Conservation (phyloP, 73 alveolate genomes). For the Tetrahymena thermophila region DNA sequence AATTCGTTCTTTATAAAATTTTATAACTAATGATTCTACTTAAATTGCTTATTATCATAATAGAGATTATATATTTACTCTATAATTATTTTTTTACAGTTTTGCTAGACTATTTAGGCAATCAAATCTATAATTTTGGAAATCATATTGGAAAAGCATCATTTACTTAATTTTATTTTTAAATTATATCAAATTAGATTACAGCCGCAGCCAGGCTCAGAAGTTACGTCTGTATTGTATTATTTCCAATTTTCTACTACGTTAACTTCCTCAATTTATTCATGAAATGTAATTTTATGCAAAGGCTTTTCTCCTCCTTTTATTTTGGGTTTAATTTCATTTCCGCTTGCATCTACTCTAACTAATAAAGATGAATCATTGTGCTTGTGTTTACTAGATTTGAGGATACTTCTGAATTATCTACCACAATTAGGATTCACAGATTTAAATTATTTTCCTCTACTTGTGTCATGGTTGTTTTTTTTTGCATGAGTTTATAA, state of each 20-base stretch:
- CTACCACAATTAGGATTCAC: background rate
- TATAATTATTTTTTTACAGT: background rate
- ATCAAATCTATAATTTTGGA: background rate
- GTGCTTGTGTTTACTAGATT: background rate
- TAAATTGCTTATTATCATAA: too few relatives aligned
- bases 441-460: background rate
- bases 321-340: background rate
- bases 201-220: background rate
- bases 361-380: background rate
- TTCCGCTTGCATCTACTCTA: background rate
- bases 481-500: background rate
- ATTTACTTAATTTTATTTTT: background rate
- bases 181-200: background rate
- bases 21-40: background rate
- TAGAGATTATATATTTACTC: background rate
- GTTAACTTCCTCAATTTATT: background rate
- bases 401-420: background rate
- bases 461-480: background rate
- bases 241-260: background rate
- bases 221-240: background rate
- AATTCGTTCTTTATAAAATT: too few relatives aligned
- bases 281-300: background rate
- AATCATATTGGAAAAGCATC: background rate
- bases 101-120: background rate
- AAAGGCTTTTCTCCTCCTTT: background rate